A percentile compares a stretch with the other conserved stretches of the same genome.
phyloP scores from a whole-genome alignment of 495 filamentous ascomycete genomes.

The Penicillium parvum region DNA sequence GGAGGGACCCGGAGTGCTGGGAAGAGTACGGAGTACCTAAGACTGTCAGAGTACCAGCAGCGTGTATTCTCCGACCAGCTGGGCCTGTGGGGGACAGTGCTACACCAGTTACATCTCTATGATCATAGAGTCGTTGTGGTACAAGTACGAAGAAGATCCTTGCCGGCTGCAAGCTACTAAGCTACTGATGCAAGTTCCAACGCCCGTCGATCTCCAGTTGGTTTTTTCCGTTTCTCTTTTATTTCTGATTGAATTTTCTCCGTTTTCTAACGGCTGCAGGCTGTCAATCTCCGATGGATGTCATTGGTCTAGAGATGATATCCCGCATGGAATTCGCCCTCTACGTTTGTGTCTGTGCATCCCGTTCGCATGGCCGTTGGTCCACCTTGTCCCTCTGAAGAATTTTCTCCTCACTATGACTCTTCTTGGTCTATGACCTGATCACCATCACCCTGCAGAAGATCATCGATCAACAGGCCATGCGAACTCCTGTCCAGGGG shows the following conservation, averaged over 20 bases:
- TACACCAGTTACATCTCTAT: too few relatives aligned
- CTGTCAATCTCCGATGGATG: not conserved
- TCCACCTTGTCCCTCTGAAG: too few relatives aligned
- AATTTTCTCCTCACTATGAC: not conserved
- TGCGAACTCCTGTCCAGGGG: too few relatives aligned
- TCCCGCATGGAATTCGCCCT: not conserved
- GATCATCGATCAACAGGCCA: not conserved
- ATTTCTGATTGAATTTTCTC: too few relatives aligned
- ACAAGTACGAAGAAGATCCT: too few relatives aligned
- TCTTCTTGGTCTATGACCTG: too few relatives aligned
- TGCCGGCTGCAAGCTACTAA: too few relatives aligned
- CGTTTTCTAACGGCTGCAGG: conserved; percentile 1
- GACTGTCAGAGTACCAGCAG: not conserved
- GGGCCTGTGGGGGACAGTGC: not conserved
- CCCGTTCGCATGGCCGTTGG: not conserved
- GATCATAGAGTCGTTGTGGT: too few relatives aligned
- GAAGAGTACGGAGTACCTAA: too few relatives aligned
- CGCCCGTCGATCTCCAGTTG: conserved; percentile 1
- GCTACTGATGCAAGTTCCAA: not conserved
- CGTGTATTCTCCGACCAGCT: not conserved
- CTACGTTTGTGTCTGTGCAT: too few relatives aligned
- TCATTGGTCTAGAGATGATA: not conserved
- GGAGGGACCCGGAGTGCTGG: too few relatives aligned
- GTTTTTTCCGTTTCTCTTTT: too few relatives aligned
- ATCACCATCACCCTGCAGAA: not conserved